Base-by-base conservation (phyloP, 495 filamentous ascomycete species). In the Penicillium simplicissimum region DNA sequence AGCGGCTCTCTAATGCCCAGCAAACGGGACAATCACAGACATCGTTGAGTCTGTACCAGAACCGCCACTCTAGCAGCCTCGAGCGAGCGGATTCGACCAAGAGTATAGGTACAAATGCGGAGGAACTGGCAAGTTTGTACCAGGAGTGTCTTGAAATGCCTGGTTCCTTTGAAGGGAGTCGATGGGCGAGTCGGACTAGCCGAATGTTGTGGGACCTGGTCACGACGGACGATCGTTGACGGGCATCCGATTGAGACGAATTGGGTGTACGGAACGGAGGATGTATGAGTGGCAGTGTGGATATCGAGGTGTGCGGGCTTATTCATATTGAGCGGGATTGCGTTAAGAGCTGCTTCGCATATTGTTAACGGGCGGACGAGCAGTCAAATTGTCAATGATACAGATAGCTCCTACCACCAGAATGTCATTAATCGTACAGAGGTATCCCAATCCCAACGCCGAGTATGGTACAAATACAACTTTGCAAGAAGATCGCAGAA, bases 391-490 rank as follows among this genome's bases (percentile, higher is more conserved):
- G 60, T 48, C 19, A 38, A 67, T 65, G 60, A 63, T 60, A 28
- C 47, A 56, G 63, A 58, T 64, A 57, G 14, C 47, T 60, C 62
- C 59, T 43, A 64, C 14, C 56, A 67, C 42, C 17, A 61, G 11
- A 36, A 63, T 64, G 61, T 70, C 69, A 69, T 70, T 75, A 74
- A 59, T 81, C 75, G 61, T 82, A 74, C 74, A 76, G 59, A 67
- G 71, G 66, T 69, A 72, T 70, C 65, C 34, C 58, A 51, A 40
- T 45, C 52, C 47, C 25, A 55, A 42, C 58, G 47, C 52, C 54
- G 52, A 25, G 42, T 58, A 60, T 54, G 34, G 40, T 63, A 63
- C 52, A 60, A 38, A 47, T 56, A 60, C 36, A 62, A 33, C 54
- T 49, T 49, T 47, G 62, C 54, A 47, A 60, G 63, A 58, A 52